Evolutionary conservation across 805 yeast genomes (phyloP).

Genomic region (Yarrowia hollandica): DNA sequence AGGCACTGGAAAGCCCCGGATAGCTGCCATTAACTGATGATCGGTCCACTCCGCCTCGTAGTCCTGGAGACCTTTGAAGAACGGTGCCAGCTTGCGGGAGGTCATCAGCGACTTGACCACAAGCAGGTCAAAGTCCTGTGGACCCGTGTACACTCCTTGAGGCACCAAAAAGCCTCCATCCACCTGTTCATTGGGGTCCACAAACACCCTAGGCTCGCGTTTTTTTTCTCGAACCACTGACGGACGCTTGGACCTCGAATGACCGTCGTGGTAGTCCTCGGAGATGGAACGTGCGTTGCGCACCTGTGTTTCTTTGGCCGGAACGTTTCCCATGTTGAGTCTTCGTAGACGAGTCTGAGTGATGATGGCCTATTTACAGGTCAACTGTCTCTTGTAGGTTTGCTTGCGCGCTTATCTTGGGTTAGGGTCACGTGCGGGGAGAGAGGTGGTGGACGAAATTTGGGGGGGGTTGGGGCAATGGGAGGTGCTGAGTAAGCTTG

Average conservation of each 20-base stretch:
- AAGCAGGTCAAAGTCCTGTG: conserved; percentile 71
- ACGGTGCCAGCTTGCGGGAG: conserved; percentile 78
- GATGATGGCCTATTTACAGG: no score
- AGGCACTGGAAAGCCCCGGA: conserved; percentile 38
- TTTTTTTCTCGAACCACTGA: conserved; percentile 10
- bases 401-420: conserved; percentile 25
- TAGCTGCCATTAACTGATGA: conserved; percentile 56
- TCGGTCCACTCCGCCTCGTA: conserved; percentile 71
- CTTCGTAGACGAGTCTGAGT: background rate
- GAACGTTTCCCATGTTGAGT: conserved; percentile 28
- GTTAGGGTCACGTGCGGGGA: conserved; percentile 26
- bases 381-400: no score
- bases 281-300: conserved; percentile 15
- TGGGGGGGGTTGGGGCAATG: no score
- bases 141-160: conserved; percentile 76
- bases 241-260: background rate
- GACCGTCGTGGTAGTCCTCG: conserved; percentile 16
- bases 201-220: conserved; percentile 15
- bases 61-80: conserved; percentile 85
- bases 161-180: conserved; percentile 96
- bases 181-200: conserved; percentile 44
- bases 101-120: conserved; percentile 71
- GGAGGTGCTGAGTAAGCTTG: no score
- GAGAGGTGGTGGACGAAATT: no score
- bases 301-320: conserved; percentile 13